These are phyloP conservation scores for Volvariella surrecta DNA, from an alignment of 1,284 basidiomycete species.

Conservation along the genomic window DNA sequence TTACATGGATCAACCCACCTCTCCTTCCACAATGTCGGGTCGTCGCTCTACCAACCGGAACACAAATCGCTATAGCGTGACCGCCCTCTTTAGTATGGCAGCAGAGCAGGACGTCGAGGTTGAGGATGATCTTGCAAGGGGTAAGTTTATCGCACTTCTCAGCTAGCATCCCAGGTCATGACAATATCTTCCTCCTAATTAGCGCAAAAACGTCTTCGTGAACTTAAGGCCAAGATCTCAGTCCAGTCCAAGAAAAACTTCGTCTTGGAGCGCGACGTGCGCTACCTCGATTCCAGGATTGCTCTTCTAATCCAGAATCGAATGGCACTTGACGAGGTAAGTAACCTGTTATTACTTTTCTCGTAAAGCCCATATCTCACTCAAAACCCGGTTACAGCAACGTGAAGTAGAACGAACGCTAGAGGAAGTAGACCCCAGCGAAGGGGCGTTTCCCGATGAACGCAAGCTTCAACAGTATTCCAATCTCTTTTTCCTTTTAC, in stretches of 20 bases:
- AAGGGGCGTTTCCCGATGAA: conserved; percentile 89
- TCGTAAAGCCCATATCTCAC: not conserved
- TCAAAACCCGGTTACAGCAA: conserved; percentile 43
- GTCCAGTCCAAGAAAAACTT: conserved; percentile 99
- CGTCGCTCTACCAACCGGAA: conserved; percentile 82
- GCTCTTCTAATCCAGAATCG: conserved; percentile 97
- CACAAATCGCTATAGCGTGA: conserved; percentile 95
- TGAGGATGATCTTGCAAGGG: conserved; percentile 93
- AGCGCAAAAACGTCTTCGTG: conserved; percentile 94
- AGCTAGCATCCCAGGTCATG: not conserved
- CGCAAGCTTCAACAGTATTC: conserved; percentile 93
- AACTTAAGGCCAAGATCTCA: conserved; percentile 96
- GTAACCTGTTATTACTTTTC: conserved; percentile 20
- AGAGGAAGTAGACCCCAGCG: conserved; percentile 88
- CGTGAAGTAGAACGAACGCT: conserved; percentile 90
- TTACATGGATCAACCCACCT: conserved; percentile 53
- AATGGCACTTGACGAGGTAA: conserved; percentile 92
- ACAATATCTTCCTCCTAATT: conserved; percentile 9
- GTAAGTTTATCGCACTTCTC: conserved; percentile 34
- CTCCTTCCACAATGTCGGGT: conserved; percentile 55
- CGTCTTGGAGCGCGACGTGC: conserved; percentile 94
- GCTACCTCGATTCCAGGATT: conserved; percentile 96
- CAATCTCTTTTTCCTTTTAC: conserved; percentile 97
- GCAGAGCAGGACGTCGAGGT: conserved; percentile 98
- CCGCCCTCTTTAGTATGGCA: conserved; percentile 94